Evolutionary conservation across 2,329 filamentous ascomycete genomes (phyloP).

Genomic region (Fusarium camptoceras): DNA sequence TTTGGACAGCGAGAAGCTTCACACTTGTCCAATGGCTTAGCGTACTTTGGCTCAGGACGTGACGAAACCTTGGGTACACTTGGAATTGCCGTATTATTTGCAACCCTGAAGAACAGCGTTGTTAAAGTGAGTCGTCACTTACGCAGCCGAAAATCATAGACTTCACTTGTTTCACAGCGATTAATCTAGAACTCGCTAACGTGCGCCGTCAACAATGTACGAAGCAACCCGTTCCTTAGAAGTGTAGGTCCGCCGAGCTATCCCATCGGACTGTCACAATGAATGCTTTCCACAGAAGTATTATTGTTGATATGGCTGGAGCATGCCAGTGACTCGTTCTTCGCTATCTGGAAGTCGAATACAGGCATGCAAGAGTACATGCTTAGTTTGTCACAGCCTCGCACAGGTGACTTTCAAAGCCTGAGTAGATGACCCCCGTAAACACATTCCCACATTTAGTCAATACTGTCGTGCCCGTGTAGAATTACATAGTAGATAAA

Average conservation of each 20-base stretch:
- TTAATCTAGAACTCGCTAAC: not conserved
- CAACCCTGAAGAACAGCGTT: slow-evolving; percentile 2
- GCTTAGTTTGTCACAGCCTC: not conserved
- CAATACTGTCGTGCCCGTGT: slow-evolving; percentile 8
- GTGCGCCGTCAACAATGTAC: not conserved
- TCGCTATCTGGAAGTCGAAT: not conserved
- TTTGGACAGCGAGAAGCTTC: slow-evolving; percentile 23
- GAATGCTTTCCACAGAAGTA: not conserved
- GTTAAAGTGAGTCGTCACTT: slow-evolving; percentile 1
- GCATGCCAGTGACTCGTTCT: not conserved
- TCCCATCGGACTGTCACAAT: not conserved
- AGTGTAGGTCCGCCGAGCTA: not conserved
- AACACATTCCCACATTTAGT: slow-evolving; percentile 20
- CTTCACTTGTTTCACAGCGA: not conserved
- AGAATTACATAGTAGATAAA: slow-evolving; percentile 24
- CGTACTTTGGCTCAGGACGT: slow-evolving; percentile 6
- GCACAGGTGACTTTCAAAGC: not conserved
- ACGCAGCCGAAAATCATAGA: slow-evolving; percentile 23
- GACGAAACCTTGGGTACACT: slow-evolving; percentile 1
- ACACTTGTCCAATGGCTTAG: slow-evolving; percentile 11
- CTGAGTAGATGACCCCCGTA: slow-evolving; percentile 8
- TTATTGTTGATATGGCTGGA: not conserved
- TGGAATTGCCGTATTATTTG: not conserved
- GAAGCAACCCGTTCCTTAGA: not conserved
- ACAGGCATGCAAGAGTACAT: not conserved